A percentile compares a stretch with the other conserved stretches of the same genome.
Evolutionary conservation across 441 rosid species (phyloP).

Genomic region (Eruca vesicaria): DNA sequence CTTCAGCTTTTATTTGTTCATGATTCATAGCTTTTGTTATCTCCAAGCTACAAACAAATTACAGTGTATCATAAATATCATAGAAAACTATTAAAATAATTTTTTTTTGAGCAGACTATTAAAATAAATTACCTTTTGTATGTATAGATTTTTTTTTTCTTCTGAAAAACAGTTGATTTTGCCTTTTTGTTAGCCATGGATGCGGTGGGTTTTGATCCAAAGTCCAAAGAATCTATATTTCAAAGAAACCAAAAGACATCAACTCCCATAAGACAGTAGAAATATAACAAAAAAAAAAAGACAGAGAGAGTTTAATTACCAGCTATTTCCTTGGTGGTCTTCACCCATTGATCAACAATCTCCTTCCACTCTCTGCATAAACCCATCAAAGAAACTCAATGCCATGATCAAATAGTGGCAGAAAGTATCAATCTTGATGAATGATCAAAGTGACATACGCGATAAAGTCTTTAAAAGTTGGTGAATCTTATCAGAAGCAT

Average conservation of each 20-base stretch:
- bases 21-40: too few relatives aligned
- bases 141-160: too few relatives aligned
- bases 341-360: slow-evolving; percentile 85
- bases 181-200: neutral
- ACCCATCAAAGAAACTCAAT: slow-evolving; percentile 3
- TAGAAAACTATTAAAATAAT: too few relatives aligned
- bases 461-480: slow-evolving; percentile 64
- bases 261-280: too few relatives aligned
- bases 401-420: neutral
- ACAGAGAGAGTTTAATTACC: slow-evolving; percentile 38
- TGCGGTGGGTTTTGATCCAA: neutral
- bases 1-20: too few relatives aligned
- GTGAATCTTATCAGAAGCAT: slow-evolving; percentile 58
- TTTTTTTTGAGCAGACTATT: too few relatives aligned
- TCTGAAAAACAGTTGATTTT: too few relatives aligned
- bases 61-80: too few relatives aligned
- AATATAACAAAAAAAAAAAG: neutral
- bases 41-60: too few relatives aligned
- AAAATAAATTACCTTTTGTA: too few relatives aligned
- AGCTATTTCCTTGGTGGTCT: slow-evolving; percentile 51
- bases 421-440: neutral
- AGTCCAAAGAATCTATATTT: too few relatives aligned
- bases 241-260: too few relatives aligned
- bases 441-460: slow-evolving; percentile 49
- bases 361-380: slow-evolving; percentile 62